Conservation (phyloP, 345 rosid species). For the Camelina sativa region DNA sequence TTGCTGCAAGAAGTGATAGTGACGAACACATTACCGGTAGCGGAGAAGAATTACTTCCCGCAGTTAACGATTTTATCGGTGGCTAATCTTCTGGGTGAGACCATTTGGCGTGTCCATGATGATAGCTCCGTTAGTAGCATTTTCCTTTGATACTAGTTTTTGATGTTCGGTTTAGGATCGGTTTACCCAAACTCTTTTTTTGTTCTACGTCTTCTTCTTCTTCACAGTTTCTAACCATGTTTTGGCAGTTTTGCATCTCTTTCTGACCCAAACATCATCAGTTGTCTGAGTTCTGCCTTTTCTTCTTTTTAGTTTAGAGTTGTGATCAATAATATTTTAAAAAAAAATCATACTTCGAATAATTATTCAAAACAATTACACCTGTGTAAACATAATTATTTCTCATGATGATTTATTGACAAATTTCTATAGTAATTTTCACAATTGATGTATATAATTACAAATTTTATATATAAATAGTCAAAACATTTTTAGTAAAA, state of each 20-base stretch:
- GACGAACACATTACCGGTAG: constrained; percentile 74
- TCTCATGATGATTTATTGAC: no score
- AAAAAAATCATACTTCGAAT: background rate
- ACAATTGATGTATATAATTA: no score
- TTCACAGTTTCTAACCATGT: constrained; percentile 31
- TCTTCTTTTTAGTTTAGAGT: background rate
- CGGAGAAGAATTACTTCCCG: constrained; percentile 77
- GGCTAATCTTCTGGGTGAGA: constrained; percentile 83
- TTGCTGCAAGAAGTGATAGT: constrained; percentile 82
- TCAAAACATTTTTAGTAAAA: no score
- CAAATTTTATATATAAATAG: no score
- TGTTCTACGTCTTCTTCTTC: background rate
- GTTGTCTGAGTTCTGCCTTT: constrained; percentile 1
- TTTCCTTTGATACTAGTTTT: constrained; percentile 50
- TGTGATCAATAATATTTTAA: background rate
- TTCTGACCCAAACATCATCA: constrained; percentile 9
- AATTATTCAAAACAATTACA: background rate
- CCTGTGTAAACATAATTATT: background rate
- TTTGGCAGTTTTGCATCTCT: constrained; percentile 28
- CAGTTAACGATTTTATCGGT: constrained; percentile 76
- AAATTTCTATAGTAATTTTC: no score
- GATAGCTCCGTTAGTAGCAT: constrained; percentile 82
- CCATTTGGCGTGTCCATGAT: constrained; percentile 89
- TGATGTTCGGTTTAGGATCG: constrained; percentile 25
- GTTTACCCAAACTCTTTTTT: background rate